Percentiles rank a stretch among this genome's conserved stretches.
Evolutionary conservation across 495 filamentous ascomycete species (phyloP).

Genomic region (Aspergillus hancockii): DNA sequence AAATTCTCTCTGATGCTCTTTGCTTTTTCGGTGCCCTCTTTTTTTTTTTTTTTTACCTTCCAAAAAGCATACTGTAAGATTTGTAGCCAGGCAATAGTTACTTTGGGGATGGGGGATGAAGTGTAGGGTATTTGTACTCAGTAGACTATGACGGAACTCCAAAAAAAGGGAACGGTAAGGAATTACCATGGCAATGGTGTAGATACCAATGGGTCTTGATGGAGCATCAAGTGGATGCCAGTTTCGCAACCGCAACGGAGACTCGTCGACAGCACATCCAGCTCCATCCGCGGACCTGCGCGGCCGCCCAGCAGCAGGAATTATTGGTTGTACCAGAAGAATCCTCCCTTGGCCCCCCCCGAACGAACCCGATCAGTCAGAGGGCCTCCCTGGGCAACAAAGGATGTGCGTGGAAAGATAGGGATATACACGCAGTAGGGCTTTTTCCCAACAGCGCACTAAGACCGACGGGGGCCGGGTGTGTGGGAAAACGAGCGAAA

Average conservation of each 20-base stretch:
- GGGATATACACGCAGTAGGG: conserved; percentile 29
- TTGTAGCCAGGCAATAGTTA: not conserved
- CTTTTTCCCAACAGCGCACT: conserved; percentile 40
- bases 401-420: conserved; percentile 15
- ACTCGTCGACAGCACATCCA: conserved; percentile 12
- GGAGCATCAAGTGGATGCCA: conserved; percentile 24
- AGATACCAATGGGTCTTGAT: conserved; percentile 18
- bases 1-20: conserved; percentile 18
- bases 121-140: not conserved
- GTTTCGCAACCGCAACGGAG: conserved; percentile 6
- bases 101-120: not conserved
- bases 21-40: not conserved
- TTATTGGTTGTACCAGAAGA: conserved; percentile 24
- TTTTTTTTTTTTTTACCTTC: not conserved
- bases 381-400: conserved; percentile 3
- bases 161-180: not conserved
- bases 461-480: conserved; percentile 35
- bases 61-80: not conserved
- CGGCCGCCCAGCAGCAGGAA: conserved; percentile 5
- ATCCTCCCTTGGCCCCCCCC: conserved; percentile 23
- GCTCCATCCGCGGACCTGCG: conserved; percentile 22
- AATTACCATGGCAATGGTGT: conserved; percentile 11
- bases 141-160: too few relatives aligned
- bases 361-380: conserved; percentile 26
- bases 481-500: conserved; percentile 43